Evolutionary conservation across 208 protist genomes (phyloP).

Genomic region (Leptomonas pyrrhocoris): DNA sequence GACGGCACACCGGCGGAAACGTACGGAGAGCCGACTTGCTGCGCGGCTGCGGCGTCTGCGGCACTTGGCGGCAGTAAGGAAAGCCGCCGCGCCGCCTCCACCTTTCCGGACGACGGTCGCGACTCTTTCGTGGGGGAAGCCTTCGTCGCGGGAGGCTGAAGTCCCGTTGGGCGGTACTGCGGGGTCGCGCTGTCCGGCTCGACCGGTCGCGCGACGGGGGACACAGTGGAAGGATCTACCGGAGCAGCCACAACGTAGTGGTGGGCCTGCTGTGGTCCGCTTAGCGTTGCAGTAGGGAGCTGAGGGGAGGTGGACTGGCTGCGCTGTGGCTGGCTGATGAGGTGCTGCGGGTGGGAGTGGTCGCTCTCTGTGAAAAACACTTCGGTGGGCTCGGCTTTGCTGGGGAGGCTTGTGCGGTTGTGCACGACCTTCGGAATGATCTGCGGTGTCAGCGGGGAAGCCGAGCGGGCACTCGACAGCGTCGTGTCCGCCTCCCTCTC

Average conservation of each 20-base stretch:
- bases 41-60: not conserved
- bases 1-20: not conserved
- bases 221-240: not conserved
- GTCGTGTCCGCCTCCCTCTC: slow-evolving; percentile 12
- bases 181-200: slow-evolving; percentile 7
- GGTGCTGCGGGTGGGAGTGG: not conserved
- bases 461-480: slow-evolving; percentile 27
- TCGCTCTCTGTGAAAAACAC: slow-evolving; percentile 10
- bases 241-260: not conserved
- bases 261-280: not conserved
- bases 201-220: not conserved
- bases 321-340: slow-evolving; percentile 10
- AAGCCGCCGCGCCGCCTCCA: not conserved
- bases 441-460: slow-evolving; percentile 26
- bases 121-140: not conserved
- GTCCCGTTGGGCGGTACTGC: slow-evolving; percentile 3
- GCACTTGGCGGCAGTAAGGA: not conserved
- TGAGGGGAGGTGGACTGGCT: not conserved
- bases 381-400: slow-evolving; percentile 3
- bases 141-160: not conserved
- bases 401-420: slow-evolving; percentile 11
- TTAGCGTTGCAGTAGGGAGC: not conserved
- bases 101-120: slow-evolving; percentile 9
- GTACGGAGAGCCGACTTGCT: not conserved
- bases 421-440: slow-evolving; percentile 30